A percentile compares a stretch with the other conserved stretches of the same genome.
These are phyloP conservation scores for Spiromastix sp. DNA, from an alignment of 2,329 filamentous ascomycete species.

Conservation along the genomic window DNA sequence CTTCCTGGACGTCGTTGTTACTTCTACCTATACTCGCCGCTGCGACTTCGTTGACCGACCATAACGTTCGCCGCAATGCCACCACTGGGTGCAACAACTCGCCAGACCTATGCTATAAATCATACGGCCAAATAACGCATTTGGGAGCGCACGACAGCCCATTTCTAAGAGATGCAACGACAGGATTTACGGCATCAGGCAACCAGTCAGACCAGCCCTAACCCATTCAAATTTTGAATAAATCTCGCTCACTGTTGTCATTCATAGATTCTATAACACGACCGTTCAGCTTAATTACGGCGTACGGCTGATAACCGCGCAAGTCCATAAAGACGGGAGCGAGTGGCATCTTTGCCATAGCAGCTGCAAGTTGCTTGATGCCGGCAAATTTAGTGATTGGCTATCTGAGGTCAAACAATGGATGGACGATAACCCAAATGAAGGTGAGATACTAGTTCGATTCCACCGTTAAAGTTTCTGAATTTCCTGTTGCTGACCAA, in stretches of 20 bases:
- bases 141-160: conserved; percentile 67
- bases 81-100: conserved; percentile 68
- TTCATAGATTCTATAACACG: conserved; percentile 48
- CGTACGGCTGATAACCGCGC: conserved; percentile 59
- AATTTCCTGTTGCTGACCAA: conserved; percentile 3
- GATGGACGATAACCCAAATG: conserved; percentile 60
- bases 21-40: too few relatives aligned
- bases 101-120: conserved; percentile 56
- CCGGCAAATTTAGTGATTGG: conserved; percentile 56
- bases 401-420: conserved; percentile 54
- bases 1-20: too few relatives aligned
- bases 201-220: conserved; percentile 51
- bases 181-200: conserved; percentile 52
- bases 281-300: conserved; percentile 61
- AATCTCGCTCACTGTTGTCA: conserved; percentile 7
- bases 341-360: conserved; percentile 61
- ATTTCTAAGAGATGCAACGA: conserved; percentile 56
- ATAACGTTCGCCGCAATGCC: too few relatives aligned
- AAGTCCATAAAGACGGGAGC: conserved; percentile 54
- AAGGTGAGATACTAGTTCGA: conserved; percentile 28
- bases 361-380: conserved; percentile 56
- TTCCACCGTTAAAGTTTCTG: background rate
- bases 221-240: background rate
- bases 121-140: conserved; percentile 68
- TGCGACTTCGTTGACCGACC: too few relatives aligned